Evolutionary conservation across 164 flowering plant genomes (phyloP).

Genomic region (Amborella trichopoda): DNA sequence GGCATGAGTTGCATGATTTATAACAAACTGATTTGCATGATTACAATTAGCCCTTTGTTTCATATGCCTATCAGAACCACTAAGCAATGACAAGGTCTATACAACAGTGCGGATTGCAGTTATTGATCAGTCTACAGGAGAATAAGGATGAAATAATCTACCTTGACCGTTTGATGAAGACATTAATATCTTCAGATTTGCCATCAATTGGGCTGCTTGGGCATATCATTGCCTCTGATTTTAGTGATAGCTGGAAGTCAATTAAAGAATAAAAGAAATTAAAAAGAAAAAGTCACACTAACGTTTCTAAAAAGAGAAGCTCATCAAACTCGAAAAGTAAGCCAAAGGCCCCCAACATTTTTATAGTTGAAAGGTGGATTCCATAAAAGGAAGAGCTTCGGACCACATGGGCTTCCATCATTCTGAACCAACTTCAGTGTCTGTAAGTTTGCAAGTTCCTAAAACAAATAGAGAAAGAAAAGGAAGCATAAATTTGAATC

Average conservation of each 20-base stretch:
- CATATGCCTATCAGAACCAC: too few species aligned
- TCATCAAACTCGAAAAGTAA: too few species aligned
- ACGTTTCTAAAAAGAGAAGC: neutral
- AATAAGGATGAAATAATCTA: constrained; percentile 9
- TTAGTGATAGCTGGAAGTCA: constrained; percentile 1
- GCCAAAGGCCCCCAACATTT: constrained; percentile 29
- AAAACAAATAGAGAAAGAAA: constrained; percentile 5
- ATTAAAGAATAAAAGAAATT: neutral
- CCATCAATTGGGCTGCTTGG: constrained; percentile 9
- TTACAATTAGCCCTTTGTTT: too few species aligned
- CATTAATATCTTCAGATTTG: constrained; percentile 12
- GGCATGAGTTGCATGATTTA: too few species aligned
- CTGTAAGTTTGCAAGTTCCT: constrained; percentile 78
- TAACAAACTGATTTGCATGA: too few species aligned
- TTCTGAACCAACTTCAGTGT: constrained; percentile 63
- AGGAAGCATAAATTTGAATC: too few species aligned
- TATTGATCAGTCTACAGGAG: too few species aligned
- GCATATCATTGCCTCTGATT: constrained; percentile 25
- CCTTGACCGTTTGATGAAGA: constrained; percentile 38
- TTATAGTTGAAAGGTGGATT: constrained; percentile 49
- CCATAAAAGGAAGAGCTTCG: constrained; percentile 78
- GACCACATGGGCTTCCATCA: constrained; percentile 91
- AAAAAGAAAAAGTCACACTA: neutral
- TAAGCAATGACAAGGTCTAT: too few species aligned
- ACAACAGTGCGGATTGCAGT: too few species aligned